Evolutionary conservation across 768 basidiomycete species (phyloP).

Genomic region (Trametes villosa): DNA sequence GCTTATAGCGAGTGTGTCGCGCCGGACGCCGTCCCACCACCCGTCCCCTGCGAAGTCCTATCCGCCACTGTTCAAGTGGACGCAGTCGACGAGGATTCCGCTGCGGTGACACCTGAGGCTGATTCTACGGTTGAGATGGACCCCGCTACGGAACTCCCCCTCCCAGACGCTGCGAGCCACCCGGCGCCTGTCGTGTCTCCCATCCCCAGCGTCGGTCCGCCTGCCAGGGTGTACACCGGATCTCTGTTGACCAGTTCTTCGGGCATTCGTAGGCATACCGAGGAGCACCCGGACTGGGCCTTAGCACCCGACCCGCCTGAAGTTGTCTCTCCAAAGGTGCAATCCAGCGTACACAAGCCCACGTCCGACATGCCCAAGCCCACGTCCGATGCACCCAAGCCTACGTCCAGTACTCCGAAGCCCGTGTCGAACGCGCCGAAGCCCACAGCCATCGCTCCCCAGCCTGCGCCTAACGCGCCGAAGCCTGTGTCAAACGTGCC

Average conservation of each 20-base stretch:
- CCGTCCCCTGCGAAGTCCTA: background rate
- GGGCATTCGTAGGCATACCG: conserved; percentile 4
- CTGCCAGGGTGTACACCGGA: background rate
- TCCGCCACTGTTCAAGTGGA: background rate
- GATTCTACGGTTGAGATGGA: background rate
- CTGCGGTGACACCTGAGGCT: background rate
- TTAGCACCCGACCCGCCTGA: conserved; percentile 3
- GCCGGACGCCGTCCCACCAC: background rate
- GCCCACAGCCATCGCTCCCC: background rate
- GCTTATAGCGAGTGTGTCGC: background rate
- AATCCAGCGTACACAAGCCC: no score
- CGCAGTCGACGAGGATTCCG: background rate
- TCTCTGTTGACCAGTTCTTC: background rate
- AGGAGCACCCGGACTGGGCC: conserved; percentile 16
- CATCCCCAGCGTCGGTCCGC: background rate
- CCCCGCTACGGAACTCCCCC: no score
- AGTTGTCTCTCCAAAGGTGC: no score
- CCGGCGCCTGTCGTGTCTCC: no score
- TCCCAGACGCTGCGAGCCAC: no score
- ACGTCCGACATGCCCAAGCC: no score
- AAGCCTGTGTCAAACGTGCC: no score
- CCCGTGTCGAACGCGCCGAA: background rate
- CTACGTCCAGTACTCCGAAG: background rate
- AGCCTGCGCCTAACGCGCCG: no score
- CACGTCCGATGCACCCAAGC: background rate